These are phyloP conservation scores for Amoebophrya sp. DNA, from an alignment of 169 alveolate genomes.

Conservation along the genomic window DNA sequence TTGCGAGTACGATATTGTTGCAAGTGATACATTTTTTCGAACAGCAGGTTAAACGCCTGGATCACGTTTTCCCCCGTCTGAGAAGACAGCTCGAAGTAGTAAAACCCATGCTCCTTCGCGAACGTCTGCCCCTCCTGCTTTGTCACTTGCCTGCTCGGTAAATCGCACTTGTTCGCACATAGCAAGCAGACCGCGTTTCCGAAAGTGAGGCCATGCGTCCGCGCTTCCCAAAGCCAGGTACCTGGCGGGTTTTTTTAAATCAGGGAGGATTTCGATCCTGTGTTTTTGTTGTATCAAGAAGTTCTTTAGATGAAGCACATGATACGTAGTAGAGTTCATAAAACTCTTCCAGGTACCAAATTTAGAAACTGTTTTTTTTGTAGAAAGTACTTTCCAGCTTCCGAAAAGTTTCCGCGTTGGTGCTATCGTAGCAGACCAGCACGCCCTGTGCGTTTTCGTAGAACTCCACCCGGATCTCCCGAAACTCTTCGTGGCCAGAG, in stretches of 20 bases:
- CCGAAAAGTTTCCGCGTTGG: slow-evolving; percentile 61
- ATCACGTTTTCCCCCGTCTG: slow-evolving; percentile 57
- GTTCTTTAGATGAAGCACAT: too few species aligned
- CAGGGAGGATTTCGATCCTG: too few species aligned
- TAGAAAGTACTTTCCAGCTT: slow-evolving; percentile 46
- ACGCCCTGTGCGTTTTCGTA: slow-evolving; percentile 68
- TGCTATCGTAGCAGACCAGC: slow-evolving; percentile 66
- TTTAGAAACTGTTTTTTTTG: too few species aligned
- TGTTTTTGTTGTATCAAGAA: too few species aligned
- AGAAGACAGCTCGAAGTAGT: slow-evolving; percentile 65
- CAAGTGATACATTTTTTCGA: background rate
- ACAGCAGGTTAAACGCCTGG: slow-evolving; percentile 51
- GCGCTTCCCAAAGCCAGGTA: background rate
- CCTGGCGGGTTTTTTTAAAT: too few species aligned
- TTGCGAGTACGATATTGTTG: too few species aligned
- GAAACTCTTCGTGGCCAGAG: slow-evolving; percentile 71
- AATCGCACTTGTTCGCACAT: background rate
- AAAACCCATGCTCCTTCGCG: slow-evolving; percentile 59
- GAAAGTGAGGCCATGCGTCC: background rate
- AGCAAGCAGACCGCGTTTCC: background rate
- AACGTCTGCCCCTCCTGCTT: slow-evolving; percentile 55
- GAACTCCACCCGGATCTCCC: slow-evolving; percentile 66
- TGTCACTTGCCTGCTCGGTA: background rate
- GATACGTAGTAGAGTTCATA: too few species aligned
- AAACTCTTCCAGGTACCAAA: too few species aligned